phyloP scores from a whole-genome alignment of 768 basidiomycete species.

The Suillus discolor region DNA sequence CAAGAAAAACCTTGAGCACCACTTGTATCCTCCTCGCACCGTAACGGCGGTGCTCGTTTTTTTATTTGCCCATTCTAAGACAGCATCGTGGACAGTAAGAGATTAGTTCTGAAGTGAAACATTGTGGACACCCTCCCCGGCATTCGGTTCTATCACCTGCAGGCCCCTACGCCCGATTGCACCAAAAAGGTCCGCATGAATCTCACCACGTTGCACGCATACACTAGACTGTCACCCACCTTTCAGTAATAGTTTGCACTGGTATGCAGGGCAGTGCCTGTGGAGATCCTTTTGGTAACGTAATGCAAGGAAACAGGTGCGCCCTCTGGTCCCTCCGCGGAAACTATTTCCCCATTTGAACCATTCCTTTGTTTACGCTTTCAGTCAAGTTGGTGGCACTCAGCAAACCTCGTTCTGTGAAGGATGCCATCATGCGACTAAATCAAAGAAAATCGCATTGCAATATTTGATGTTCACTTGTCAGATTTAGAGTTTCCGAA shows the following conservation, averaged over 20 bases:
- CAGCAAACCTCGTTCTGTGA: no score
- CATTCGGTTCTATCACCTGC: neutral
- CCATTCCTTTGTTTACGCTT: neutral
- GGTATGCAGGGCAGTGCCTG: neutral
- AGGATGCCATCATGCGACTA: neutral
- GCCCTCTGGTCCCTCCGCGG: neutral
- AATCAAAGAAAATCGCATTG: neutral
- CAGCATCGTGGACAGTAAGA: neutral
- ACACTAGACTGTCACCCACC: neutral
- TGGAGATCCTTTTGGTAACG: neutral
- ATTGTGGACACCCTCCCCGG: neutral
- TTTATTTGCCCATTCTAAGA: neutral
- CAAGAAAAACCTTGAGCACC: neutral
- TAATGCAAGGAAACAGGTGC: neutral
- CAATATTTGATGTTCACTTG: neutral
- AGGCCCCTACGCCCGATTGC: neutral
- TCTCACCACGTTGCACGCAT: neutral
- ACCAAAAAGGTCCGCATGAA: no score
- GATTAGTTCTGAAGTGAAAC: neutral
- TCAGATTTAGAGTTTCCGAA: neutral
- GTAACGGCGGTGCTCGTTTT: neutral
- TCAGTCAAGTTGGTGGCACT: neutral
- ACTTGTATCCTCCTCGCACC: no score
- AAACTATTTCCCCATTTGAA: neutral
- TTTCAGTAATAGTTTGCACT: neutral